These are phyloP conservation scores for Thielaviopsis cerberus DNA, from an alignment of 2,329 filamentous ascomycete species.

Conservation along the genomic window DNA sequence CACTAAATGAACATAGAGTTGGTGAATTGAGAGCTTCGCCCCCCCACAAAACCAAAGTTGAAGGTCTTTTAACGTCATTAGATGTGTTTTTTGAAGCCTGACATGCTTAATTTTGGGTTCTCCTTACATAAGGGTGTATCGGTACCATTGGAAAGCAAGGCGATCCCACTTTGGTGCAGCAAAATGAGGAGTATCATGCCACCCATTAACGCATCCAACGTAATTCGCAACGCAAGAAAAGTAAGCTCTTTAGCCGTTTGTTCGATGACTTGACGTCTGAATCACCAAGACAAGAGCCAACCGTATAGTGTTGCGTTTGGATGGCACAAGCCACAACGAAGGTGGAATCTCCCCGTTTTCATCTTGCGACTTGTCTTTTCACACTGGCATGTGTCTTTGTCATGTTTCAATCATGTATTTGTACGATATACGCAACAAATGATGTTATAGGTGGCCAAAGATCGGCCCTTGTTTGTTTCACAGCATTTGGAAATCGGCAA, in stretches of 20 bases:
- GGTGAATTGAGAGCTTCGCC: not conserved
- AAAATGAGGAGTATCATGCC: not conserved
- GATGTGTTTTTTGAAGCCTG: not conserved
- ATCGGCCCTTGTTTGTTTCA: not conserved
- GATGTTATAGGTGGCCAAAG: not conserved
- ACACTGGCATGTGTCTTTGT: not conserved
- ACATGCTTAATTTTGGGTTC: not conserved
- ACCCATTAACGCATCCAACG: not conserved
- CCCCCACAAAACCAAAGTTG: not conserved
- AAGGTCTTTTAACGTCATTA: not conserved
- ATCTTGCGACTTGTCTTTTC: no score
- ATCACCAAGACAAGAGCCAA: not conserved
- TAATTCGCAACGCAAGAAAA: not conserved
- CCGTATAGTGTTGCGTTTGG: not conserved
- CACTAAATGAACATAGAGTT: not conserved
- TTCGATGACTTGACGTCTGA: not conserved
- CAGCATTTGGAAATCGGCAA: not conserved
- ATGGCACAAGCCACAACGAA: not conserved
- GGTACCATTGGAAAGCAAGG: not conserved
- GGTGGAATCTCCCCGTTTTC: not conserved
- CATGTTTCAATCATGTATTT: not conserved
- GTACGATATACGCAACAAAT: not conserved
- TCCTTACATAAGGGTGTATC: not conserved
- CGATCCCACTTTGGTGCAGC: not conserved
- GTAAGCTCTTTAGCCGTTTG: not conserved